Percentiles rank a stretch among this genome's conserved stretches.
phyloP scores from a whole-genome alignment of 768 basidiomycete genomes.

The Suillus variegatus region DNA sequence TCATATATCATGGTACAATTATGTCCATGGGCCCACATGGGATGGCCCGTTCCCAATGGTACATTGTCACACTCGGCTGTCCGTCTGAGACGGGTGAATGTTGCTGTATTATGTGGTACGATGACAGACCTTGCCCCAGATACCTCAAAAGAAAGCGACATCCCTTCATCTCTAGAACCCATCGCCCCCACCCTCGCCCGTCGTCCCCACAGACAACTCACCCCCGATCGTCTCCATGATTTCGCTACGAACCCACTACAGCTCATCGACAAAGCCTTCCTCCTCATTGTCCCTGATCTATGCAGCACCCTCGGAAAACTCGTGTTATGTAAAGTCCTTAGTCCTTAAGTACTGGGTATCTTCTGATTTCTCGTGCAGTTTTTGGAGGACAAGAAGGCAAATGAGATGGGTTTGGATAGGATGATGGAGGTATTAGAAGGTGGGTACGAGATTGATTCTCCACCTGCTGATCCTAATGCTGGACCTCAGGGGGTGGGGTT shows the following conservation, averaged over 20 bases:
- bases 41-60: too few relatives aligned
- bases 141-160: neutral
- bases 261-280: neutral
- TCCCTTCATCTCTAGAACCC: neutral
- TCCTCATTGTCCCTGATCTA: slow-evolving; percentile 1
- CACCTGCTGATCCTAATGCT: neutral
- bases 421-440: neutral
- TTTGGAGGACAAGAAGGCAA: neutral
- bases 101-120: too few relatives aligned
- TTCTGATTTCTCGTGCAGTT: neutral
- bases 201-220: slow-evolving; percentile 1
- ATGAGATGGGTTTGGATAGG: neutral
- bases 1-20: too few relatives aligned
- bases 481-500: neutral
- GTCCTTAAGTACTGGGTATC: neutral
- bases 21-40: too few relatives aligned
- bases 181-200: neutral
- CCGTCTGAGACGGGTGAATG: too few relatives aligned
- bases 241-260: neutral
- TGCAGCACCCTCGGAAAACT: neutral
- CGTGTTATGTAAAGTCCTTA: neutral
- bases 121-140: neutral
- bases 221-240: neutral
- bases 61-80: too few relatives aligned
- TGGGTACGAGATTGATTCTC: slow-evolving; percentile 3